Evolutionary conservation across 2,329 filamentous ascomycete species (phyloP).

Genomic region (Fusarium duplospermum): DNA sequence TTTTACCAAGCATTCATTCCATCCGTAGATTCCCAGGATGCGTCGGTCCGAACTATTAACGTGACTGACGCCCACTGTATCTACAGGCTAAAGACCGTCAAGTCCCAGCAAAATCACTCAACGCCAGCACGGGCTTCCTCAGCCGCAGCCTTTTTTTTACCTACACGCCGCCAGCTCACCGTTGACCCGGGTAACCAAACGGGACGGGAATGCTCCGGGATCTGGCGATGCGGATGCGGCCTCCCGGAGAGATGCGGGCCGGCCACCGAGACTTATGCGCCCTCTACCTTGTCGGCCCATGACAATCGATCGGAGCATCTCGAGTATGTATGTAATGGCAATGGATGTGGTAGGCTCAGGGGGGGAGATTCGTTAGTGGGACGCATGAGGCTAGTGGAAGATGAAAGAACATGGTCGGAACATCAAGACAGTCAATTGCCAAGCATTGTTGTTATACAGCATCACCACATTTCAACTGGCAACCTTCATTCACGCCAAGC

Average conservation of each 20-base stretch:
- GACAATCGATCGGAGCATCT: not conserved
- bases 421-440: not conserved
- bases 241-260: slow-evolving; percentile 32
- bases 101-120: slow-evolving; percentile 3
- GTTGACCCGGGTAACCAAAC: slow-evolving; percentile 25
- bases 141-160: not conserved
- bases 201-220: slow-evolving; percentile 17
- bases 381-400: slow-evolving; percentile 26
- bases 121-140: slow-evolving; percentile 10
- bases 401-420: slow-evolving; percentile 6
- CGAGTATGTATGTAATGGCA: not conserved
- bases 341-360: not conserved
- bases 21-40: not conserved
- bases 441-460: not conserved
- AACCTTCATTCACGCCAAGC: not conserved
- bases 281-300: slow-evolving; percentile 17
- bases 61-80: not conserved
- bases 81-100: not conserved
- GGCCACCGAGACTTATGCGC: slow-evolving; percentile 10
- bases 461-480: not conserved
- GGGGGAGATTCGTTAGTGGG: not conserved
- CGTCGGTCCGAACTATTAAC: not conserved
- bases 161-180: not conserved
- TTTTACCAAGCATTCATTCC: not conserved
- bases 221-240: slow-evolving; percentile 35